These are phyloP conservation scores for Kodamaea plutei DNA, from an alignment of 1,139 yeast genomes.

Conservation along the genomic window DNA sequence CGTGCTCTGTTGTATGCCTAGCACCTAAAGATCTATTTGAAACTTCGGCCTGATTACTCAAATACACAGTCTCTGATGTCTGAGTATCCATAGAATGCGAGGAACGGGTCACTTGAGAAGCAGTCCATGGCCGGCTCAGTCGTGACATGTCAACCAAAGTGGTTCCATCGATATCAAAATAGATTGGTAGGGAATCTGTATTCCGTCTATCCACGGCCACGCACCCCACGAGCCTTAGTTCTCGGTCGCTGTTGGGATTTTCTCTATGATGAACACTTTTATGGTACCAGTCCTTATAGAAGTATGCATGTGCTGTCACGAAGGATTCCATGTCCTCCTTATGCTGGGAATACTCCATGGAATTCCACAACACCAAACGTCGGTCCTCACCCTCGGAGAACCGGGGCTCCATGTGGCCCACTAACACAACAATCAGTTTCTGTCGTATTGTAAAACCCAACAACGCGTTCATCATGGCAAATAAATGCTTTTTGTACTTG, in stretches of 20 bases:
- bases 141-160: constrained; percentile 5
- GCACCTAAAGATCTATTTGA: too few species aligned
- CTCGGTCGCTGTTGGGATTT: not conserved
- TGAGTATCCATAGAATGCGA: too few species aligned
- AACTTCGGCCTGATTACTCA: too few species aligned
- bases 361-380: constrained; percentile 16
- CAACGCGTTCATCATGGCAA: constrained; percentile 23
- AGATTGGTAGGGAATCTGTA: not conserved
- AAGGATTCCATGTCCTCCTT: constrained; percentile 16
- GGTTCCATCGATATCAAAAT: constrained; percentile 4
- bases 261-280: constrained; percentile 20
- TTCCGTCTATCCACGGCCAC: constrained; percentile 5
- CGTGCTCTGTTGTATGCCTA: too few species aligned
- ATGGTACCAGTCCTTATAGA: constrained; percentile 38
- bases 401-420: constrained; percentile 31
- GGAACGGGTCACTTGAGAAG: not conserved
- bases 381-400: constrained; percentile 14
- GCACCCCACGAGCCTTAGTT: constrained; percentile 4
- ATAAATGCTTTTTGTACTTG: constrained; percentile 32
- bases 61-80: too few species aligned
- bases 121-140: constrained; percentile 2
- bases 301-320: constrained; percentile 25
- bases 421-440: constrained; percentile 26
- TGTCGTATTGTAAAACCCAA: constrained; percentile 21
- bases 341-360: constrained; percentile 4